A percentile compares a stretch with the other conserved stretches of the same genome.
Evolutionary conservation across 306 rosid genomes (phyloP).

Genomic region (Mimosa pudica): DNA sequence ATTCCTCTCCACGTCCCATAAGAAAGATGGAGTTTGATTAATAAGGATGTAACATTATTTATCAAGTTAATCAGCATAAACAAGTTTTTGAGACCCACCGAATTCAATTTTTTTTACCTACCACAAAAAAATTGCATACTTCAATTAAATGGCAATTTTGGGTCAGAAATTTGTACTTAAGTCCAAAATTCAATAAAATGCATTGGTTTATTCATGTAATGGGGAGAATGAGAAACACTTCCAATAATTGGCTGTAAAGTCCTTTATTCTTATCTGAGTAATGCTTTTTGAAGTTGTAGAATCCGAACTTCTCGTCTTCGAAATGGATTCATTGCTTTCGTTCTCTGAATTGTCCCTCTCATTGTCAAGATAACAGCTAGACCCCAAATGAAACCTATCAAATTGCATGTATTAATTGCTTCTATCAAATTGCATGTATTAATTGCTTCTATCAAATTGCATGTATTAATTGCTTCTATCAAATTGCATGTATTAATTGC

Average conservation of each 20-base stretch:
- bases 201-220: too few species aligned
- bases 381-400: slow-evolving; percentile 43
- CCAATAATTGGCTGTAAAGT: not conserved
- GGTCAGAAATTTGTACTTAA: too few species aligned
- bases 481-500: slow-evolving; percentile 28
- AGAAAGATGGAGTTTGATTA: too few species aligned
- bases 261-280: not conserved
- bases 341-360: slow-evolving; percentile 21
- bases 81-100: too few species aligned
- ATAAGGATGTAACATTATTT: too few species aligned
- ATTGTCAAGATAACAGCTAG: slow-evolving; percentile 23
- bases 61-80: too few species aligned
- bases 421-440: slow-evolving; percentile 44
- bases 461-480: slow-evolving; percentile 39
- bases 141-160: too few species aligned
- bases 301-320: slow-evolving; percentile 30
- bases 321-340: slow-evolving; percentile 21
- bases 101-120: too few species aligned
- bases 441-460: slow-evolving; percentile 56
- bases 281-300: slow-evolving; percentile 31
- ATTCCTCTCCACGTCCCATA: too few species aligned
- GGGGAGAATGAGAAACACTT: too few species aligned
- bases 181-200: too few species aligned
- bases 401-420: slow-evolving; percentile 23
- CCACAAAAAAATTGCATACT: too few species aligned